Conservation (phyloP, 257 asterid species). For the Mentha longifolia region DNA sequence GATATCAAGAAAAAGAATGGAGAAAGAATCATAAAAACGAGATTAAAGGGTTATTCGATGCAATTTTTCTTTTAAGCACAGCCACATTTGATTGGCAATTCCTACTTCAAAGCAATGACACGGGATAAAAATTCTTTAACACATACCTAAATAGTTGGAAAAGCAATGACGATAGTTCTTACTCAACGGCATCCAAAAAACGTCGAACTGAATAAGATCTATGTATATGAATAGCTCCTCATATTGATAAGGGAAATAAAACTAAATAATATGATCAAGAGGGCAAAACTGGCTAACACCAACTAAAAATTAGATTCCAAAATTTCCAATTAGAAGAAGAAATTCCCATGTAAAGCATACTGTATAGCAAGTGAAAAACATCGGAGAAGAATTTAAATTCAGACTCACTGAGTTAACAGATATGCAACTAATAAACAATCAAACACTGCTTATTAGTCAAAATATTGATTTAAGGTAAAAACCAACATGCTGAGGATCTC, state of each 20-base stretch:
- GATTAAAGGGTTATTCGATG: neutral
- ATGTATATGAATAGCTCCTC: too few relatives aligned
- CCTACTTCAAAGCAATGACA: conserved; percentile 9
- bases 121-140: neutral
- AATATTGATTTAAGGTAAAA: neutral
- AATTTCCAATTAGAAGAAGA: neutral
- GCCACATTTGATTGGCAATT: neutral
- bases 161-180: neutral
- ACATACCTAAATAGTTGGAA: neutral
- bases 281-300: neutral
- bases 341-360: neutral
- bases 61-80: neutral
- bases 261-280: too few relatives aligned
- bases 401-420: conserved; percentile 13
- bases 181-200: too few relatives aligned
- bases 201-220: too few relatives aligned
- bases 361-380: conserved; percentile 7
- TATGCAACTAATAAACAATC: neutral
- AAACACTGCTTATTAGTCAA: conserved; percentile 16
- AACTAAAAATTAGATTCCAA: neutral
- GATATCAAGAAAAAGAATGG: conserved; percentile 10
- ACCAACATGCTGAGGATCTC: neutral
- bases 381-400: neutral
- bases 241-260: too few relatives aligned
- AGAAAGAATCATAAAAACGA: neutral